These are phyloP conservation scores for Phytophthora constricta DNA, from an alignment of 352 stramenopile genomes.

Conservation along the genomic window DNA sequence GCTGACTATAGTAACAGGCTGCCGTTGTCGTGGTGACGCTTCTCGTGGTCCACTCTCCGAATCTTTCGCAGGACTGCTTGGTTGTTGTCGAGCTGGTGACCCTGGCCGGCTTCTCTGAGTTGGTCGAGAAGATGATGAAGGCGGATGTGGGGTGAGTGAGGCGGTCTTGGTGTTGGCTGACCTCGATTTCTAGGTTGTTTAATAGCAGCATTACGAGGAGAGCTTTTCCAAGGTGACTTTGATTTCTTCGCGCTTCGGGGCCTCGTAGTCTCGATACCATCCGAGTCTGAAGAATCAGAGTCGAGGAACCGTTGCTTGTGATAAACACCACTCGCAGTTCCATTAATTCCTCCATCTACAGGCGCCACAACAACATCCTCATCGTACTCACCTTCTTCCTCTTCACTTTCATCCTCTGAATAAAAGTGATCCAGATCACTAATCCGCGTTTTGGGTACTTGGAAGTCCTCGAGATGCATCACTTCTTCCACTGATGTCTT, in stretches of 20 bases:
- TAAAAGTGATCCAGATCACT: conserved; percentile 83
- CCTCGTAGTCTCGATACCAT: no score
- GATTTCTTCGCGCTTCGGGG: conserved; percentile 1
- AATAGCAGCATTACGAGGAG: conserved; percentile 1
- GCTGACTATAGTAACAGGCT: background rate
- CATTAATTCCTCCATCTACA: conserved; percentile 33
- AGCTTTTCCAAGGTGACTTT: conserved; percentile 9
- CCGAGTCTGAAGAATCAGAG: no score
- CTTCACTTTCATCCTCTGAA: conserved; percentile 74
- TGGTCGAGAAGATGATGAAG: conserved; percentile 6
- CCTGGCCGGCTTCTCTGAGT: conserved; percentile 13
- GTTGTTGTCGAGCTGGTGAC: conserved; percentile 17
- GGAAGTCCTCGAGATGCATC: conserved; percentile 80
- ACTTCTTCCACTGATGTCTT: conserved; percentile 43
- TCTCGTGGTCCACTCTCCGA: conserved; percentile 9
- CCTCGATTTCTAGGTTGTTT: conserved; percentile 14
- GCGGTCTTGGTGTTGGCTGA: background rate
- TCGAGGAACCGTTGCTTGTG: conserved; percentile 83
- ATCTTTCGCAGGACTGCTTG: conserved; percentile 8
- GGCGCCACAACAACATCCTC: conserved; percentile 63
- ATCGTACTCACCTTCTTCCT: conserved; percentile 45
- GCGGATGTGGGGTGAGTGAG: no score
- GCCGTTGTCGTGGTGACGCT: background rate
- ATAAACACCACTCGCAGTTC: conserved; percentile 35
- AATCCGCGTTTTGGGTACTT: conserved; percentile 59